A percentile compares a stretch with the other conserved stretches of the same genome.
Conservation (phyloP, 2,329 filamentous ascomycete species). For the Scedosporium dehoogii region DNA sequence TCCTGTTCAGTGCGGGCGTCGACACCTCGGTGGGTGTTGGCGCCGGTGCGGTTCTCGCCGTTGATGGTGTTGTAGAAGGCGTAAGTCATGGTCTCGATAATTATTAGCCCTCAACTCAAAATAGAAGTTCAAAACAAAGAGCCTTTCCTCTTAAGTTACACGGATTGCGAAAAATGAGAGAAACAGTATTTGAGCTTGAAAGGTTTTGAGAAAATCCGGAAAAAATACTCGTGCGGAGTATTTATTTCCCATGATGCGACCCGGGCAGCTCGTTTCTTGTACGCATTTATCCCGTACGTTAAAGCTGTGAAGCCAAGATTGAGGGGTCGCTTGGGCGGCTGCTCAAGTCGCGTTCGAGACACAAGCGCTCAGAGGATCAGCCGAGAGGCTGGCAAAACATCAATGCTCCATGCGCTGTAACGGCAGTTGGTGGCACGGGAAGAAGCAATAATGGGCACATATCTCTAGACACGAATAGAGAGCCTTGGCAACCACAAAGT, state of each 20-base stretch:
- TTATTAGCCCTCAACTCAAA: not conserved
- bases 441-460: not conserved
- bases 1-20: constrained; percentile 22
- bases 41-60: not conserved
- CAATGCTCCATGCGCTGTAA: not conserved
- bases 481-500: no score
- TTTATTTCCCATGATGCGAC: not conserved
- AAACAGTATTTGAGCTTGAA: not conserved
- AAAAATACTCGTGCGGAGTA: not conserved
- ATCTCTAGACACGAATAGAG: not conserved
- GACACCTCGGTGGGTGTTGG: constrained; percentile 9
- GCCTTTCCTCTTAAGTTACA: no score
- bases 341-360: not conserved
- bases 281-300: not conserved
- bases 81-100: not conserved
- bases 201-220: not conserved
- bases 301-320: not conserved
- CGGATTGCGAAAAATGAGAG: no score
- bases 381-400: not conserved
- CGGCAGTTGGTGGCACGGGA: not conserved
- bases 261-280: not conserved
- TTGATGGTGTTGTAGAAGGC: constrained; percentile 1
- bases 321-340: not conserved
- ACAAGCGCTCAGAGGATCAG: not conserved
- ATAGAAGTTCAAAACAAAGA: not conserved